Percentiles rank a stretch among this genome's conserved stretches.
phyloP scores from a whole-genome alignment of 768 basidiomycete genomes.

The Clavaria fumosa region DNA sequence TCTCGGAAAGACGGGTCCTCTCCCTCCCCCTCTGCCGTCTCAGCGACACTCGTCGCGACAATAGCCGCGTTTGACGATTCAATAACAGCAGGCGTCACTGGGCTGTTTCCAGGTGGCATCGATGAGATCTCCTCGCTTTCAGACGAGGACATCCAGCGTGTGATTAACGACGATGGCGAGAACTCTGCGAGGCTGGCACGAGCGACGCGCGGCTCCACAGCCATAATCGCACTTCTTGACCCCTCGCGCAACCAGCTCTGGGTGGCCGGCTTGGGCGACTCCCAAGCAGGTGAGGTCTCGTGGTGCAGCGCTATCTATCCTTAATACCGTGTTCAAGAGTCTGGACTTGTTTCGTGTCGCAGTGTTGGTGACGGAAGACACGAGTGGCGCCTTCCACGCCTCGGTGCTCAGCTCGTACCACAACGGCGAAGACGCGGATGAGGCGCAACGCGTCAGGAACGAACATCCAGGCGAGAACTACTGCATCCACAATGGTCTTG shows the following conservation, averaged over 20 bases:
- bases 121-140: too few relatives aligned
- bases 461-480: conserved; percentile 40
- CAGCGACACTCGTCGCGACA: conserved; percentile 23
- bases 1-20: too few relatives aligned
- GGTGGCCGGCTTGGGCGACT: conserved; percentile 38
- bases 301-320: too few relatives aligned
- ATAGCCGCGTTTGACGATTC: conserved; percentile 27
- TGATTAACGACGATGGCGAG: conserved; percentile 6
- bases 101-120: conserved; percentile 26
- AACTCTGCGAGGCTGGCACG: conserved; percentile 10
- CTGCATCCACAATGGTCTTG: conserved; percentile 26
- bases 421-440: conserved; percentile 24
- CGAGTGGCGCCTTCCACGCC: too few relatives aligned
- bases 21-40: too few relatives aligned
- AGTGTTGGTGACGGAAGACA: too few relatives aligned
- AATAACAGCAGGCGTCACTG: conserved; percentile 28
- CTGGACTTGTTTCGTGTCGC: too few relatives aligned
- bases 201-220: conserved; percentile 40
- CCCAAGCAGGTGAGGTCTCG: conserved; percentile 8
- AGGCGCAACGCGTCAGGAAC: conserved; percentile 27
- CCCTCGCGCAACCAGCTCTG: conserved; percentile 34
- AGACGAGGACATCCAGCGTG: too few relatives aligned
- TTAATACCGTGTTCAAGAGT: too few relatives aligned
- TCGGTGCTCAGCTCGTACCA: too few relatives aligned
- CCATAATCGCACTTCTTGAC: conserved; percentile 38